Base-by-base conservation (phyloP, 2,329 filamentous ascomycete genomes). In the Colletotrichum paranaense region DNA sequence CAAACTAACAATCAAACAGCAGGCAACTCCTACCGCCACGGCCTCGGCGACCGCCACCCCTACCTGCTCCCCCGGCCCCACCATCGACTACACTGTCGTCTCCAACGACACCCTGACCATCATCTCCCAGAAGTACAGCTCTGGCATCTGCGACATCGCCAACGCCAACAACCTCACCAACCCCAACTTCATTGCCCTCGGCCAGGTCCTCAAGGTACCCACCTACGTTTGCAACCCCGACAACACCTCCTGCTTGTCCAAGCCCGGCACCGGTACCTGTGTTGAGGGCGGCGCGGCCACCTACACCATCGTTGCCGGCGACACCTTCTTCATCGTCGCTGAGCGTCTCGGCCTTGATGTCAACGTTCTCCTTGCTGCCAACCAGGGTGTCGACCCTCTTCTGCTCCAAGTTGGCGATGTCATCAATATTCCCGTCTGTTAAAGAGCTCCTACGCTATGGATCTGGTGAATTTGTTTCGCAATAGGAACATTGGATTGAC, bases 71-170 rank as follows among this genome's bases (percentile, higher is more conserved):
- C 60, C 32, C 5, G 67, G 67, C 14, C 26, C 60, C 12, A 12
- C 24, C 14, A 46, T 73, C 42, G 55, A 73, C 55, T 73, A 73
- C 67, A 60, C 60, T 16, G 60, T 70, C 16, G 35, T 65, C 35
- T 28, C 32, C 26, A 24, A 38, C 22, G 67, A 73, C 46, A 73
- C 67, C 42, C 60, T 73, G 14, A 73, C 70, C 55, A 65, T 49
- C 16, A 70, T 73, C 55, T 55, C 70, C 3, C 22, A 65, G 42
- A 42, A 38, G 38, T 35, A 49, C 26, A 28, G 46, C n/a, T 73
- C 70, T n/a, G 67, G 70, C 67, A 73, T 70, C 67, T 73, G 70
- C 60, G 11, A 73, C n/a, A 73, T 73, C 32, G 26, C 67, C 32
- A n/a, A 24, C 9, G 38, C 49, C 32, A 73, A 30, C 56, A 35